These are phyloP conservation scores for Chaetomium fimeti DNA, from an alignment of 495 filamentous ascomycete genomes.

Conservation along the genomic window DNA sequence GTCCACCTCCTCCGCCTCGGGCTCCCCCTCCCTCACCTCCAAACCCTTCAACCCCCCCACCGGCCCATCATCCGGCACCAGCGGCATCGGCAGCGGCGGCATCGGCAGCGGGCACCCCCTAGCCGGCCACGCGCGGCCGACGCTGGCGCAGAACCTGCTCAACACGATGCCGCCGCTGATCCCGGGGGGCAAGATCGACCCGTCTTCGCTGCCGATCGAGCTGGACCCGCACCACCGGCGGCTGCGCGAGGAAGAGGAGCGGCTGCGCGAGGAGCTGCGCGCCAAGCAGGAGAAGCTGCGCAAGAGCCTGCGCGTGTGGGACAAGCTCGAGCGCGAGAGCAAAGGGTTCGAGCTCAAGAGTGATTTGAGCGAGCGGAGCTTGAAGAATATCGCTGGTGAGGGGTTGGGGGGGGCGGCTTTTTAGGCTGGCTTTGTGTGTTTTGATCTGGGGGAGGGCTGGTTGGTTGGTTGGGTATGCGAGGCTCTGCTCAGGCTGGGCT, in stretches of 20 bases:
- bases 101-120: neutral
- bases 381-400: slow-evolving; percentile 48
- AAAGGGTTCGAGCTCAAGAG: slow-evolving; percentile 46
- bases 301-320: slow-evolving; percentile 43
- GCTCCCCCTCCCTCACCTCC: slow-evolving; percentile 16
- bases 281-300: slow-evolving; percentile 47
- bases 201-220: slow-evolving; percentile 39
- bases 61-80: slow-evolving; percentile 40
- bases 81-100: slow-evolving; percentile 22
- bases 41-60: slow-evolving; percentile 53
- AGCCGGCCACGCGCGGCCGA: slow-evolving; percentile 32
- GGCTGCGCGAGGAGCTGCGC: slow-evolving; percentile 44
- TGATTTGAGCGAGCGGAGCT: slow-evolving; percentile 45
- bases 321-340: slow-evolving; percentile 46
- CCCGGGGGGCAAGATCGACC: slow-evolving; percentile 47
- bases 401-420: slow-evolving; percentile 45
- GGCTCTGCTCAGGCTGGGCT: too few species aligned
- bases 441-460: too few species aligned
- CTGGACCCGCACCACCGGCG: slow-evolving; percentile 39
- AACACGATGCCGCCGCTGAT: slow-evolving; percentile 43
- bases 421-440: slow-evolving; percentile 21
- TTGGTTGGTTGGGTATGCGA: slow-evolving; percentile 7
- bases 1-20: slow-evolving; percentile 29
- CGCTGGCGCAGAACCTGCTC: slow-evolving; percentile 44
- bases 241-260: slow-evolving; percentile 49